Evolutionary conservation across 768 basidiomycete genomes (phyloP).

Genomic region (Termitomyces heimii): DNA sequence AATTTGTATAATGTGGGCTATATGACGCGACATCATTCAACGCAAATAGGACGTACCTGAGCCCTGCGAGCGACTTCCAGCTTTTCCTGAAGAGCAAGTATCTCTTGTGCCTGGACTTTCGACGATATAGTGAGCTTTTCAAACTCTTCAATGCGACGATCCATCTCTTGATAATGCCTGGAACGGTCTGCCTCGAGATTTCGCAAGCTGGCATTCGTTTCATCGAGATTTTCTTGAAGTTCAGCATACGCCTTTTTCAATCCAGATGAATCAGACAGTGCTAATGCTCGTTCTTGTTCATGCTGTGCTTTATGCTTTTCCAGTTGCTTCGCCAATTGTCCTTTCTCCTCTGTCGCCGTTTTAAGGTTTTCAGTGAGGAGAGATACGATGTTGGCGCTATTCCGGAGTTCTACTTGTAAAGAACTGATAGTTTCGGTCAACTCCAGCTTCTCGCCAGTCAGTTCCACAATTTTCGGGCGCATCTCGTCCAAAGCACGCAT

Average conservation of each 20-base stretch:
- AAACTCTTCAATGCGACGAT: constrained; percentile 51
- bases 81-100: constrained; percentile 45
- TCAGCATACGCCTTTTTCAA: constrained; percentile 57
- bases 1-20: neutral
- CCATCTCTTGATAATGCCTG: constrained; percentile 48
- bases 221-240: constrained; percentile 57
- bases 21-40: neutral
- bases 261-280: constrained; percentile 47
- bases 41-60: constrained; percentile 23
- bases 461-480: constrained; percentile 77
- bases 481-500: constrained; percentile 83
- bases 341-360: constrained; percentile 46
- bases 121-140: constrained; percentile 42
- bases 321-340: constrained; percentile 37
- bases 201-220: constrained; percentile 44
- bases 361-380: constrained; percentile 57
- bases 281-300: constrained; percentile 46
- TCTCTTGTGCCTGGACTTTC: constrained; percentile 47
- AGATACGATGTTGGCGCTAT: constrained; percentile 51
- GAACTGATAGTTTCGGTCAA: constrained; percentile 58
- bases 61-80: constrained; percentile 38
- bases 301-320: constrained; percentile 37
- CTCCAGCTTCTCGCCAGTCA: constrained; percentile 67
- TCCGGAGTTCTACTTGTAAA: constrained; percentile 47
- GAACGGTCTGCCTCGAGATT: constrained; percentile 64